These are phyloP conservation scores for Eucalyptus brandiana DNA, from an alignment of 345 rosid species.

Conservation along the genomic window DNA sequence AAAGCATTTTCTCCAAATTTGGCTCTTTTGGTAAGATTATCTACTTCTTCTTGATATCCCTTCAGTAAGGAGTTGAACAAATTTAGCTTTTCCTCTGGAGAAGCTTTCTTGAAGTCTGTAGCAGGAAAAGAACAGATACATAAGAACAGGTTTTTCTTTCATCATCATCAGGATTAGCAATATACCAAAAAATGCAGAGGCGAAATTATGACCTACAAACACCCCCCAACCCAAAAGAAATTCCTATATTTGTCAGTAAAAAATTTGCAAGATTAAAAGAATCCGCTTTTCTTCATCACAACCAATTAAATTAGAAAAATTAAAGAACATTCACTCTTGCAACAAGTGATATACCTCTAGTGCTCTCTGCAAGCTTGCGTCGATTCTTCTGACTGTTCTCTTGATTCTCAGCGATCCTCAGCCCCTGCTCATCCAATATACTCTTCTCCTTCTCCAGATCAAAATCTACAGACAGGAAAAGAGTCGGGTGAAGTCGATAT, in stretches of 20 bases:
- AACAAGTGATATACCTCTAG: slow-evolving; percentile 45
- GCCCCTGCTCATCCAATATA: slow-evolving; percentile 87
- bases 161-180: neutral
- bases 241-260: neutral
- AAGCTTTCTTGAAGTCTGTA: slow-evolving; percentile 95
- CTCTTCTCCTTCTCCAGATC: slow-evolving; percentile 90
- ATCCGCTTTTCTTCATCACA: neutral
- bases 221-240: neutral
- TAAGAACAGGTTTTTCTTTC: neutral
- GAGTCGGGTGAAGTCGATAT: neutral
- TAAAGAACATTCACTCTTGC: neutral
- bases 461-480: slow-evolving; percentile 37
- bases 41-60: slow-evolving; percentile 99
- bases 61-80: slow-evolving; percentile 87
- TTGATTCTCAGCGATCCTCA: slow-evolving; percentile 91
- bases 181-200: neutral
- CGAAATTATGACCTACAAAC: neutral
- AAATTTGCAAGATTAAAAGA: neutral
- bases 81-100: slow-evolving; percentile 70
- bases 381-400: slow-evolving; percentile 92
- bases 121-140: neutral
- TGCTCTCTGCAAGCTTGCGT: slow-evolving; percentile 97
- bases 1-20: slow-evolving; percentile 97
- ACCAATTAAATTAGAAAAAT: neutral
- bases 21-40: slow-evolving; percentile 97